Evolutionary conservation across 1,284 basidiomycete genomes (phyloP), one percentile per base, ranked within the genome.

Genomic region (Anthracocystis setariae): DNA sequence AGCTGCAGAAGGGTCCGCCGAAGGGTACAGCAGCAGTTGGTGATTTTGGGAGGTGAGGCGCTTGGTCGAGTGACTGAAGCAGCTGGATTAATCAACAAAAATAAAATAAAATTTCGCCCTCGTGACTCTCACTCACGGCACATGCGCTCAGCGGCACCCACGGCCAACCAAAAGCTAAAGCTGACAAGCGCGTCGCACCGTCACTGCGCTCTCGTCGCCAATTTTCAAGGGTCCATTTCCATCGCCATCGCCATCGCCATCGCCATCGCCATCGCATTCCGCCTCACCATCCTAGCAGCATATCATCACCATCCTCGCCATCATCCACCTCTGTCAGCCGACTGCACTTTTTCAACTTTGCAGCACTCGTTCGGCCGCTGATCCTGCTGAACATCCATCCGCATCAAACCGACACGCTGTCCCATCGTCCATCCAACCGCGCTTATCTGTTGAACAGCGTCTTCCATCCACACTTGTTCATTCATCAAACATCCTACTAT

Each of bases 161-260:
- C n/a, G 40, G 40, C 8, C 8, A 8, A 17, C 17, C 18, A 15
- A 38, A 7, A 38, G 37, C 7, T 17, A 8, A 15, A 18, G 18
- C 37, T 38, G 8, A 17, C 29, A 61, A 50, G 58, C 59, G 59
- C 52, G 59, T 55, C 61, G 35, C 44, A 44, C 46, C 45, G 40
- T 53, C 53, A 44, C 53, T 64, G 47, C 53, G 45, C 53, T 64
- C 51, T 56, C 54, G 54, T 64, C 54, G 61, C 49, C 49, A 44
- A 33, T 45, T 52, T 64, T 51, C 51, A 51, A 65, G 62, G 62
- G 57, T 66, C 57, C 63, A 62, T 56, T 55, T 61, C 52, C 59
- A 48, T n/a, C 53, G 46, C 40, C 51, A 65, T 50, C 46, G 37
- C 57, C 63, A 62, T 56, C 50, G 53, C 52, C 59, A 48, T n/a